Conservation (phyloP, 306 rosid species). For the Herpetospermum pedunculosum region DNA sequence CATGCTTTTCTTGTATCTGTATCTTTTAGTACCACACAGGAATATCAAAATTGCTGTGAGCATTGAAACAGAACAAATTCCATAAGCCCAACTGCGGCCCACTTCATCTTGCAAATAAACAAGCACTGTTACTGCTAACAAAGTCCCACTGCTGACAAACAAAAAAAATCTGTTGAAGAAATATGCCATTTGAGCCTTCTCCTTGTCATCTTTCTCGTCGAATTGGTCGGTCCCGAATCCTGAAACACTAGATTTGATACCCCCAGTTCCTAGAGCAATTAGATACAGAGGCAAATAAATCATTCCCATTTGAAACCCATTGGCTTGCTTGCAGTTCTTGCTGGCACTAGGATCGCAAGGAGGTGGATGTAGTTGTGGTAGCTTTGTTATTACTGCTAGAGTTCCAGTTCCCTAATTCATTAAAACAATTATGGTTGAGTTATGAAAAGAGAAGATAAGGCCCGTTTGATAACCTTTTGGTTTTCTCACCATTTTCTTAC, state of each 20-base stretch:
- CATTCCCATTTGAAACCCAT: constrained; percentile 69
- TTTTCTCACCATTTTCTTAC: too few species aligned
- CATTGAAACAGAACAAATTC: constrained; percentile 62
- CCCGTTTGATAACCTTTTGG: too few species aligned
- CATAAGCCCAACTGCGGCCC: constrained; percentile 75
- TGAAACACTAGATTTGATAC: constrained; percentile 84
- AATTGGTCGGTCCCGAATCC: constrained; percentile 93
- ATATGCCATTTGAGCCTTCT: constrained; percentile 67
- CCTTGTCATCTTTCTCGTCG: constrained; percentile 74
- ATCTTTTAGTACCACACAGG: constrained; percentile 47
- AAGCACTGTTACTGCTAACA: constrained; percentile 79
- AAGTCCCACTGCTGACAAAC: constrained; percentile 69
- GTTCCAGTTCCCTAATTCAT: constrained; percentile 49
- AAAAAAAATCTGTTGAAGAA: constrained; percentile 81
- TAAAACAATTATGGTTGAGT: background rate
- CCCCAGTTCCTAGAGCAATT: constrained; percentile 78
- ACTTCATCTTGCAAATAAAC: constrained; percentile 83
- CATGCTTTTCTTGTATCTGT: constrained; percentile 55
- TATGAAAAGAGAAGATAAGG: background rate
- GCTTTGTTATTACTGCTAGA: constrained; percentile 56
- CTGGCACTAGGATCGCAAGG: constrained; percentile 31
- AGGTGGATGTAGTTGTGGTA: constrained; percentile 65
- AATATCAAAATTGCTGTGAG: constrained; percentile 38
- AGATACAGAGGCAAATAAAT: constrained; percentile 56
- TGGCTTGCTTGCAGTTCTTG: constrained; percentile 44